Evolutionary conservation across 768 basidiomycete species (phyloP), one percentile per base, ranked within the genome.

Genomic region (Fibroporia radiculosa): DNA sequence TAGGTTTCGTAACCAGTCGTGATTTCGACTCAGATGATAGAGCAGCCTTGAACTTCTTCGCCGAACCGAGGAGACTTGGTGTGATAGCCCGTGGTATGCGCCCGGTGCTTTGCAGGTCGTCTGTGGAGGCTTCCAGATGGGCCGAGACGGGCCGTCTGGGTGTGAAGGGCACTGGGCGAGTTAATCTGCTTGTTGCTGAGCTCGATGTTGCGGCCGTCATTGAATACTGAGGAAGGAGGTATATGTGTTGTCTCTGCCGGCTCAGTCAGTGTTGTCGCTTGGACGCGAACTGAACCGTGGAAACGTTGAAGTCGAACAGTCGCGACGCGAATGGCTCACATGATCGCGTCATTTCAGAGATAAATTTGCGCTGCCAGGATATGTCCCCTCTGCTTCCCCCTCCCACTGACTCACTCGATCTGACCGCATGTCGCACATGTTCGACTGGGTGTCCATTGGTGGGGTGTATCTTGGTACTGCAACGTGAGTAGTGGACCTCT

Each of bases 11-110:
- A 1, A 29, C 48, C 23, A 48, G 34, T 6, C 56, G 52, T 0
- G 55, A 38, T 6, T 57, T 61, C 7, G 69, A 67, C 48, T 73
- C 72, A 6, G 62, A 51, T 1, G 81, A 81, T 13, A 85, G 60
- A 0, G 75, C 56, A 0, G 82, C 77, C 56, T 82, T 84, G 66
- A 81, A 84, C 58, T 81, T 82, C 68, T 80, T 84, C 54, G 73
- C 62, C 6, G 78, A 73, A 16, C 25, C 54, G 22, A 66, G 61
- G n/a, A 63, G 42, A 40, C 65, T 66, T 10, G 67, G 62, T 0
- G 67, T 68, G 2, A 64, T 61, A 32, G 66, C 51, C n/a, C 62
- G 64, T 16, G 68, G 43, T 0, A 70, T 51, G 28, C 68, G 64
- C 13, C 47, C 48, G 26, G 55, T 44, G 36, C 54, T 41, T 19